Percentiles rank a stretch among this genome's conserved stretches.
phyloP scores from a whole-genome alignment of 2,329 filamentous ascomycete genomes.

The Sphaerulina vaccinii region DNA sequence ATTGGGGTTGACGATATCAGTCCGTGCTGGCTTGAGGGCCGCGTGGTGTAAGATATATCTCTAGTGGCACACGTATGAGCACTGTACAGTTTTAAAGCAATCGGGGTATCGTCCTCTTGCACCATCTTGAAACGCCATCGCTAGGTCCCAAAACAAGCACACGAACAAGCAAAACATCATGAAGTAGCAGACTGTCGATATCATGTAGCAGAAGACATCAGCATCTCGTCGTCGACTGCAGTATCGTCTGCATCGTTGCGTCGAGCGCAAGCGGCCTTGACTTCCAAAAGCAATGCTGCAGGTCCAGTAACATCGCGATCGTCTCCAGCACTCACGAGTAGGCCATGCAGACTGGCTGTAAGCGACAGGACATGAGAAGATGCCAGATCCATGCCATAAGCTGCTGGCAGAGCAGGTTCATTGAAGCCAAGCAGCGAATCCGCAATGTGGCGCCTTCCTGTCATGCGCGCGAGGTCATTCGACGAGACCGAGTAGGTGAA shows the following conservation, averaged over 20 bases:
- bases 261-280: constrained; percentile 17
- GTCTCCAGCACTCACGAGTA: constrained; percentile 17
- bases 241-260: background rate
- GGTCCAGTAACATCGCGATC: constrained; percentile 1
- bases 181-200: background rate
- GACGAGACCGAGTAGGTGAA: background rate
- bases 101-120: constrained; percentile 2
- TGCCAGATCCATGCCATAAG: constrained; percentile 11
- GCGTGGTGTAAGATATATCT: no score
- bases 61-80: background rate
- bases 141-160: constrained; percentile 3
- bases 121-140: background rate
- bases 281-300: constrained; percentile 11
- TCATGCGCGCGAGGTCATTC: constrained; percentile 7
- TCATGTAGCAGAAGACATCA: constrained; percentile 6
- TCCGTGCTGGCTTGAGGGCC: no score
- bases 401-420: constrained; percentile 24
- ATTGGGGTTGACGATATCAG: no score
- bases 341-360: constrained; percentile 16
- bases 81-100: background rate
- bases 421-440: constrained; percentile 29
- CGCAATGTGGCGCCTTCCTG: constrained; percentile 20
- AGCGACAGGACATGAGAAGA: constrained; percentile 15
- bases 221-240: constrained; percentile 14
- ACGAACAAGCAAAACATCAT: constrained; percentile 6